These are phyloP conservation scores for Aplosporella prunicola DNA, from an alignment of 2,329 filamentous ascomycete genomes.

Conservation along the genomic window DNA sequence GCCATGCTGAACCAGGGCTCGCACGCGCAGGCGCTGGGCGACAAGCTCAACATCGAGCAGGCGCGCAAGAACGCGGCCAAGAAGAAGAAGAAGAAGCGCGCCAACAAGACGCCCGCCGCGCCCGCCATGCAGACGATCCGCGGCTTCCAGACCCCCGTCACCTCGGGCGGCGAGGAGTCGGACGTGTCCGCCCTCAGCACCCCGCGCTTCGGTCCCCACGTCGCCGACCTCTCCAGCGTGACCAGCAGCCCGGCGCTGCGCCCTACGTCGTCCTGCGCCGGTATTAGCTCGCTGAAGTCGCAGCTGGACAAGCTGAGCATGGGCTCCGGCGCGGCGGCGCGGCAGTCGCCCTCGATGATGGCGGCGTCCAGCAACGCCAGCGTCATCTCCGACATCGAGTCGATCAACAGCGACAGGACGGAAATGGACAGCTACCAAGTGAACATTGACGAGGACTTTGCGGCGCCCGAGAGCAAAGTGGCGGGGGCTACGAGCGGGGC, in stretches of 20 bases:
- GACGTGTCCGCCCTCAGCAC: constrained; percentile 38
- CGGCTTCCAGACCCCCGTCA: constrained; percentile 42
- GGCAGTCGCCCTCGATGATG: constrained; percentile 27
- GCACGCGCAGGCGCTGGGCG: constrained; percentile 19
- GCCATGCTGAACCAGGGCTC: constrained; percentile 8
- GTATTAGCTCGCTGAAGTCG: constrained; percentile 72
- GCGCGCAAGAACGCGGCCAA: constrained; percentile 15
- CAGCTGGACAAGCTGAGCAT: constrained; percentile 73
- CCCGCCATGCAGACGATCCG: constrained; percentile 34
- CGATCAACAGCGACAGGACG: constrained; percentile 59
- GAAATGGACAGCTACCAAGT: constrained; percentile 80
- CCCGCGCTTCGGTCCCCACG: constrained; percentile 31
- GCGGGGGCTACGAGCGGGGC: constrained; percentile 34
- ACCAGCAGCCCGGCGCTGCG: constrained; percentile 45
- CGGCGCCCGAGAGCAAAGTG: constrained; percentile 52
- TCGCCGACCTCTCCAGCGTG: constrained; percentile 35
- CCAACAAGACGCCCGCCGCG: constrained; percentile 26
- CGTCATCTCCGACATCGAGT: constrained; percentile 31
- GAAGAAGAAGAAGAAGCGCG: constrained; percentile 31
- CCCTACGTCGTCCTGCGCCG: constrained; percentile 47
- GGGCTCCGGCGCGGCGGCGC: constrained; percentile 43
- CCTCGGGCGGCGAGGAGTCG: constrained; percentile 48
- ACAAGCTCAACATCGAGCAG: constrained; percentile 29
- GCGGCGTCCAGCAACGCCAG: constrained; percentile 46
- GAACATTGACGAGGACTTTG: constrained; percentile 72